phyloP scores from a whole-genome alignment of 1,139 yeast genomes.

The Waltiozyma sp. region DNA sequence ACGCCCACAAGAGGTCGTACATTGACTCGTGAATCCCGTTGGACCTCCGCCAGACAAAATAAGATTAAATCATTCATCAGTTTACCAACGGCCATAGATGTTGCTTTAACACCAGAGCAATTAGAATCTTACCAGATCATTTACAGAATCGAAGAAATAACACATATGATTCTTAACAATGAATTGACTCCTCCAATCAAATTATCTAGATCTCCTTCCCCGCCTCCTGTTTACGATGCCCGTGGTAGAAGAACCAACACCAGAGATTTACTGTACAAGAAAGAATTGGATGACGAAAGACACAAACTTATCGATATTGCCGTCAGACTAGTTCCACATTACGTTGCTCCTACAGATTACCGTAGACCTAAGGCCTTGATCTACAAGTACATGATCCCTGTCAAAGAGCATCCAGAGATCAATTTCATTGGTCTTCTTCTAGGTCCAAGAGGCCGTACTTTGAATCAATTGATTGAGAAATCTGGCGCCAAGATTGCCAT shows the following conservation, averaged over 20 bases:
- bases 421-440: slow-evolving; percentile 84
- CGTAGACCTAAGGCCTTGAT: slow-evolving; percentile 58
- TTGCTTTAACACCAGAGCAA: slow-evolving; percentile 74
- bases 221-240: slow-evolving; percentile 84
- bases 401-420: slow-evolving; percentile 78
- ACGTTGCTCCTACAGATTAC: slow-evolving; percentile 72
- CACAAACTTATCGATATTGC: slow-evolving; percentile 69
- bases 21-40: slow-evolving; percentile 5
- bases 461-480: slow-evolving; percentile 67
- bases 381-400: slow-evolving; percentile 82
- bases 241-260: slow-evolving; percentile 81
- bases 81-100: slow-evolving; percentile 32
- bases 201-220: slow-evolving; percentile 61
- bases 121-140: slow-evolving; percentile 68
- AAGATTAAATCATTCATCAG: slow-evolving; percentile 9
- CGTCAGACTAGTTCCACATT: slow-evolving; percentile 62
- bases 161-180: slow-evolving; percentile 41
- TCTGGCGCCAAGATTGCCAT: slow-evolving; percentile 83
- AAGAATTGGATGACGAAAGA: slow-evolving; percentile 65
- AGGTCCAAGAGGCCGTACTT: slow-evolving; percentile 94
- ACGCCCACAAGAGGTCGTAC: slow-evolving; percentile 8
- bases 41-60: slow-evolving; percentile 20
- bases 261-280: slow-evolving; percentile 54
- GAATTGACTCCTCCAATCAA: slow-evolving; percentile 26
- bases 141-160: slow-evolving; percentile 72